These are phyloP conservation scores for Asterella californica DNA, from an alignment of 225 moss, liverwort and hornwort genomes.

Conservation along the genomic window DNA sequence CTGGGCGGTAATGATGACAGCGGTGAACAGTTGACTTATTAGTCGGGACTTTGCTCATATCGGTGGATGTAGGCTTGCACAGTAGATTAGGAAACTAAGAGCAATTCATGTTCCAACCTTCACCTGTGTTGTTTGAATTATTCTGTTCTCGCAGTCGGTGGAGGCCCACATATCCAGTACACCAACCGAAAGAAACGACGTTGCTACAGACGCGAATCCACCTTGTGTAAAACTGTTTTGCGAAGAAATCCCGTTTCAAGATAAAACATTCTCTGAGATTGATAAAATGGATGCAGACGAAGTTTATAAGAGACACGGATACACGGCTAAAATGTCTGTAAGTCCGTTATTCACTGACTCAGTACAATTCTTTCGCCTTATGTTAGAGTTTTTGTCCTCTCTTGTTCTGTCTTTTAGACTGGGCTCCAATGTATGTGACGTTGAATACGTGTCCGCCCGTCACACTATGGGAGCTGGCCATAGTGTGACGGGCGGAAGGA, in stretches of 20 bases:
- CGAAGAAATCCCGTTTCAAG: neutral
- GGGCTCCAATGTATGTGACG: no score
- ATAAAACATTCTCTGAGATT: neutral
- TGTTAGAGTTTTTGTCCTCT: neutral
- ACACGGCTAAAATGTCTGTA: neutral
- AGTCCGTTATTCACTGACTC: neutral
- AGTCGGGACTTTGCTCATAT: no score
- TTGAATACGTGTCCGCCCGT: no score
- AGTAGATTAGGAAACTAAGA: no score
- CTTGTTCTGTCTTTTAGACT: no score
- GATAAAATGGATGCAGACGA: conserved; percentile 15
- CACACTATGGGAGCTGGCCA: no score
- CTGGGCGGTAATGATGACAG: no score
- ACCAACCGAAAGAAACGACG: conserved; percentile 27
- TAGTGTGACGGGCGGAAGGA: no score
- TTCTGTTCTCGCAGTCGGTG: conserved; percentile 28
- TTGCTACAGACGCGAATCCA: conserved; percentile 4
- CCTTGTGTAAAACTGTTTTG: neutral
- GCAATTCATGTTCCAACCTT: no score
- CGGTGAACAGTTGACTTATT: no score
- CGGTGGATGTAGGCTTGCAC: no score
- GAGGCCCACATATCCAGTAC: conserved; percentile 40
- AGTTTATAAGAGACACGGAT: neutral
- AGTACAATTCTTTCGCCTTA: neutral
- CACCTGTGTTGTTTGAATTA: neutral